phyloP scores from a whole-genome alignment of 2,329 filamentous ascomycete genomes.

The Tolypocladium album region DNA sequence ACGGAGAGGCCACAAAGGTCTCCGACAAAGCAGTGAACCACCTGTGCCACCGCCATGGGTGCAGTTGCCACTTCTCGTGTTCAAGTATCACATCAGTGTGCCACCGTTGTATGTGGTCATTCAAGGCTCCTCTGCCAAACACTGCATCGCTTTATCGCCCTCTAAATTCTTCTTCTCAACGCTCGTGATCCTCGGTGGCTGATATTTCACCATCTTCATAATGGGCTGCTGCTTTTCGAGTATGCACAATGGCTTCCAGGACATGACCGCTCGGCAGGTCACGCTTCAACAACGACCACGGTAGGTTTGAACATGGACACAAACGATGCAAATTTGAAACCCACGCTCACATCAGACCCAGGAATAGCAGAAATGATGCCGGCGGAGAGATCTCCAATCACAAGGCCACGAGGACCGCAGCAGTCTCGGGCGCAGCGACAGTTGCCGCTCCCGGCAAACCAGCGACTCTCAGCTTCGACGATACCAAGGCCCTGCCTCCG shows the following conservation, averaged over 20 bases:
- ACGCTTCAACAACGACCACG: not conserved
- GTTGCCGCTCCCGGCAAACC: not conserved
- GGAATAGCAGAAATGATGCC: not conserved
- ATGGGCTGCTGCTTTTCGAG: constrained; percentile 4
- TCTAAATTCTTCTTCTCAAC: no score
- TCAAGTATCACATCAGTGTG: not conserved
- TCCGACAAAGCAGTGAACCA: not conserved
- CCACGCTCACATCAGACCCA: not conserved
- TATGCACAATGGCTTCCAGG: constrained; percentile 4
- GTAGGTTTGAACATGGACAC: not conserved
- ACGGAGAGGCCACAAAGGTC: not conserved
- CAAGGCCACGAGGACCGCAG: not conserved
- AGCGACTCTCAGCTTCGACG: not conserved
- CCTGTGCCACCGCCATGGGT: not conserved
- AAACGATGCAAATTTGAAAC: not conserved
- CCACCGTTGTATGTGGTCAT: not conserved
- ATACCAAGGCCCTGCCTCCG: not conserved
- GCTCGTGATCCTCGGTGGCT: not conserved
- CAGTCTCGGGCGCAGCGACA: not conserved
- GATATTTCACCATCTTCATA: not conserved
- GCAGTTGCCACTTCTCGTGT: not conserved
- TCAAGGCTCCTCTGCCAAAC: not conserved
- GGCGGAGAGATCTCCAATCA: not conserved
- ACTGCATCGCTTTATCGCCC: not conserved
- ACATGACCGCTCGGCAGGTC: constrained; percentile 4